Base-by-base conservation (phyloP, 768 basidiomycete genomes). In the Leucocoprinus birnbaumii region DNA sequence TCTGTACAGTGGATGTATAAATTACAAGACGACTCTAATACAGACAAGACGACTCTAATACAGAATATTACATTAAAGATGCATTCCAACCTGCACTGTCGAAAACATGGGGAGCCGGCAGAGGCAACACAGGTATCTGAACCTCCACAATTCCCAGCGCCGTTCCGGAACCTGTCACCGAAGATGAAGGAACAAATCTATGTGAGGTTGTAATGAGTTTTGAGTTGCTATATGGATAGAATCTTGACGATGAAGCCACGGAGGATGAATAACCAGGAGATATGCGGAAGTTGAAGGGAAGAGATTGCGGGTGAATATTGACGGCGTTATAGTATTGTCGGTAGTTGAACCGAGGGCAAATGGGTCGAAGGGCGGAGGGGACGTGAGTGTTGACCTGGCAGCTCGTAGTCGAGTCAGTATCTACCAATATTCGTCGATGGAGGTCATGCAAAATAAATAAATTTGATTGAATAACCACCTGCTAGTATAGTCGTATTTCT, bases 221-320 rank as follows among this genome's bases (percentile, higher is more conserved):
- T 13, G 43, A 24, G 31, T 31, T 46, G 44, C 7, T 38, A 19
- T 19, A 24, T 22, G 38, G 40, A 26, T 43, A 38, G 19, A 45
- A 45, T 6, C 26, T 11, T 8, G 42, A 26, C 25, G 40, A 1
- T 3, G 22, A n/a, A 10, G 26, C 16, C 31, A 37, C 19, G 52
- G 34, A 37, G 43, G 38, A 14, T 24, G 25, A 16, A 37, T 19
- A 11, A 31, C 24, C 27, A 18, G 18, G 42, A 19, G 37, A 22
- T 24, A 27, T 3, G 11, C 24, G 9, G 51, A 3, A 22, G 45
- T 5, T 2, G 45, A 25, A 4, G 49, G 13, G 37, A 48, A 55
- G 48, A 91, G 72, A 56, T 91, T 86, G 45, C 84, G 82, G 66
- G 91, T 89, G 65, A 89, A 87, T 35, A 86, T 85, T 11, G 87